Evolutionary conservation across 495 filamentous ascomycete genomes (phyloP), one percentile per base, ranked within the genome.

Genomic region (Penicillium waksmanii): DNA sequence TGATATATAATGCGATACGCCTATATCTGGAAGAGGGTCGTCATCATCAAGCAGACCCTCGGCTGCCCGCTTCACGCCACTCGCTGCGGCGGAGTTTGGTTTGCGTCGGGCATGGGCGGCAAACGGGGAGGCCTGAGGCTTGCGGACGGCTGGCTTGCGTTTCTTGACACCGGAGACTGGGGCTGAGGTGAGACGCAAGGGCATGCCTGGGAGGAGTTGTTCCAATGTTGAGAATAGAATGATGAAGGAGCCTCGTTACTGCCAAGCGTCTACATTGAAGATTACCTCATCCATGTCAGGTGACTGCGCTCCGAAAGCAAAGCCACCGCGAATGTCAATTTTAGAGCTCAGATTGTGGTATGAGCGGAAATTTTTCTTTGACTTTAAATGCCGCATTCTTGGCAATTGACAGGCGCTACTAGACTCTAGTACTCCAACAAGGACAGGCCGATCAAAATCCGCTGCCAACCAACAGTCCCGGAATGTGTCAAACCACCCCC

Each of bases 41-140:
- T 80, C 79, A 19, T 25, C 18, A 15, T 25, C 9, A n/a, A 48
- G 46, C 42, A 86, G 80, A 18, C 74, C 74, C 27, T 71, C 67
- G 31, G 80, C 75, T 13, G 73, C 60, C 19, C 55, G 44, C 47
- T 70, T 73, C 47, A 67, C 62, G 66, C 66, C 65, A 57, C 53
- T 60, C 53, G 71, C 58, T 52, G 72, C 61, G 38, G 65, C 66
- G 57, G 69, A 69, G 55, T 71, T 67, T 0, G 84, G 77, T 66
- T 90, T 89, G 53, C 81, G 85, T 53, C 85, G 85, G 25, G 79
- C 74, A 60, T 85, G 75, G 12, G 76, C 61, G 36, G 84, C 75
- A 57, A 86, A 85, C 1, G 83, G 78, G 1, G 83, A 80, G 9
- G 75, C 52, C 12, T 69, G 75, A 27, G 71, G 46, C 38, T 58